Evolutionary conservation across 2,329 filamentous ascomycete species (phyloP).

Genomic region (Alternaria sp.): DNA sequence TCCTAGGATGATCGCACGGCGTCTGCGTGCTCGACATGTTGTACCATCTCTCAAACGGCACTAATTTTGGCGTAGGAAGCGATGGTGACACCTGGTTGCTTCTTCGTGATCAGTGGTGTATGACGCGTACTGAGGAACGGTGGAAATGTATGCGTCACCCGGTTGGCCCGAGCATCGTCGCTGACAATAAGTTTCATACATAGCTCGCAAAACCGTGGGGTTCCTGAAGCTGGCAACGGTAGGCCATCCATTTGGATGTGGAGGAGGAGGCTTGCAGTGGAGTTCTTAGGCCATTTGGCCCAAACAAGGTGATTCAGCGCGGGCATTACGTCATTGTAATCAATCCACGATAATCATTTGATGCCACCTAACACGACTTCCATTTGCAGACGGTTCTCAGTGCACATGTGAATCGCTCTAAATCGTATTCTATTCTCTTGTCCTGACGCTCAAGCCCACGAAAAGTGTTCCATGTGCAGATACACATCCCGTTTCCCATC

Average conservation of each 20-base stretch:
- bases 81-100: background rate
- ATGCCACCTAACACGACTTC: background rate
- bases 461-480: constrained; percentile 57
- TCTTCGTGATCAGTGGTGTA: background rate
- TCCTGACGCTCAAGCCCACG: constrained; percentile 15
- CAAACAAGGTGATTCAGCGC: background rate
- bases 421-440: background rate
- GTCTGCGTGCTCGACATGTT: background rate
- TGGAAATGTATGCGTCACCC: background rate
- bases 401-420: background rate
- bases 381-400: background rate
- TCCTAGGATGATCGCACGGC: background rate
- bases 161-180: background rate
- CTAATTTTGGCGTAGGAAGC: background rate
- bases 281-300: background rate
- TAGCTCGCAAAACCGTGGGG: background rate
- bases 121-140: background rate
- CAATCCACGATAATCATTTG: background rate
- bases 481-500: constrained; percentile 39
- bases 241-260: background rate
- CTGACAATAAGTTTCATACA: background rate
- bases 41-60: background rate
- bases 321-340: background rate
- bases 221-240: background rate
- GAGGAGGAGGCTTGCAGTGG: background rate